These are phyloP conservation scores for Petasospora rhodanensis DNA, from an alignment of 1,139 yeast species.

Conservation along the genomic window DNA sequence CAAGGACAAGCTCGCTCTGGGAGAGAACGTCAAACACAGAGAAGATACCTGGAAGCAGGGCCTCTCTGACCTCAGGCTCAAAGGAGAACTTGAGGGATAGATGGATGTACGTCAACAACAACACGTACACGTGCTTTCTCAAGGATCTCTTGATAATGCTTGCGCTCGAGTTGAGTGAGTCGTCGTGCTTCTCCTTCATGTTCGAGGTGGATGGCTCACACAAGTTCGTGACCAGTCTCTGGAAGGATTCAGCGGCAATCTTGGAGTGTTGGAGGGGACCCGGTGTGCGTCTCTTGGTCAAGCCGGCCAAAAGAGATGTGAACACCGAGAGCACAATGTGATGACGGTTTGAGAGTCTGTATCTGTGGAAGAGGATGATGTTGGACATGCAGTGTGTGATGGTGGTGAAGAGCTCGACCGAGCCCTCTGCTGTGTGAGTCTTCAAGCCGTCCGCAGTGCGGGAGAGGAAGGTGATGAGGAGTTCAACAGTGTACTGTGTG, in stretches of 20 bases:
- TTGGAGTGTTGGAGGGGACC: slow-evolving; percentile 25
- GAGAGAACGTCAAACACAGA: slow-evolving; percentile 68
- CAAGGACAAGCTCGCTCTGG: slow-evolving; percentile 54
- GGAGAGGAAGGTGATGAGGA: slow-evolving; percentile 37
- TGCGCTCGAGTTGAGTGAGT: slow-evolving; percentile 49
- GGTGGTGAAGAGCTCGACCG: slow-evolving; percentile 35
- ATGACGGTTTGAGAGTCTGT: slow-evolving; percentile 65
- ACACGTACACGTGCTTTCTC: slow-evolving; percentile 57
- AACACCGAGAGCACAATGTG: slow-evolving; percentile 55
- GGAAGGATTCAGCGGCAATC: slow-evolving; percentile 40
- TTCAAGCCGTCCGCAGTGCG: slow-evolving; percentile 24
- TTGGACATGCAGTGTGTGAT: slow-evolving; percentile 47
- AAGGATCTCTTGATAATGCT: slow-evolving; percentile 53
- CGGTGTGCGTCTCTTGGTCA: slow-evolving; percentile 31
- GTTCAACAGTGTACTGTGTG: slow-evolving; percentile 66
- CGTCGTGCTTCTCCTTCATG: slow-evolving; percentile 18
- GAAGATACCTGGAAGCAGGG: slow-evolving; percentile 53
- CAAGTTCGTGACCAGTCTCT: slow-evolving; percentile 60
- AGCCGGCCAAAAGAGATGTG: slow-evolving; percentile 42
- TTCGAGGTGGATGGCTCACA: slow-evolving; percentile 64
- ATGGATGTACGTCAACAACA: slow-evolving; percentile 54
- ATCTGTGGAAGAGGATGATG: slow-evolving; percentile 63
- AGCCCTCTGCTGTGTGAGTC: slow-evolving; percentile 15
- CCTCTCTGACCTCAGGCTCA: slow-evolving; percentile 43
- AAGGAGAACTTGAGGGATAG: slow-evolving; percentile 49